Evolutionary conservation across 2,329 filamentous ascomycete species (phyloP).

Genomic region (Pseudogymnoascus sp.): DNA sequence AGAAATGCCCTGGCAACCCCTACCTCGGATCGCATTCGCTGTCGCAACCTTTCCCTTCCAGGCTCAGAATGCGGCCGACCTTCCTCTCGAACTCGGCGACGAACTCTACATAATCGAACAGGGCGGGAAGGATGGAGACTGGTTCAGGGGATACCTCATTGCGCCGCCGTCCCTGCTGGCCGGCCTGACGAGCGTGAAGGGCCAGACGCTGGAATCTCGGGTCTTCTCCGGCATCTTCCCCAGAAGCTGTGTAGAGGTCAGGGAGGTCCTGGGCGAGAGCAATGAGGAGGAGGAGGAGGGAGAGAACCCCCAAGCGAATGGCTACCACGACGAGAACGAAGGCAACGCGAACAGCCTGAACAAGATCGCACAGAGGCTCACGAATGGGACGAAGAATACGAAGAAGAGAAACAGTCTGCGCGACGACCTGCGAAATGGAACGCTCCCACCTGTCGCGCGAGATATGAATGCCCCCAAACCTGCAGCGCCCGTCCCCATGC

Average conservation of each 20-base stretch:
- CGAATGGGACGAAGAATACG: slow-evolving; percentile 15
- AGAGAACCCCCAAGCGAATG: slow-evolving; percentile 31
- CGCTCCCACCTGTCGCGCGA: slow-evolving; percentile 37
- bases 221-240: slow-evolving; percentile 99
- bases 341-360: slow-evolving; percentile 12
- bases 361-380: neutral
- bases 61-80: slow-evolving; percentile 76
- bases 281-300: slow-evolving; percentile 38
- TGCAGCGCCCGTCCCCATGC: slow-evolving; percentile 87
- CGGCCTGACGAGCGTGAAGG: slow-evolving; percentile 81
- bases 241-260: slow-evolving; percentile 85
- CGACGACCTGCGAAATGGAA: slow-evolving; percentile 22
- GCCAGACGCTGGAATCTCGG: slow-evolving; percentile 86
- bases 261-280: slow-evolving; percentile 77
- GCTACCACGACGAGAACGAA: slow-evolving; percentile 29
- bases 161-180: slow-evolving; percentile 88
- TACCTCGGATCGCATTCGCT: slow-evolving; percentile 95
- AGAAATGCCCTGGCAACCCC: slow-evolving; percentile 87
- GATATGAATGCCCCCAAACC: slow-evolving; percentile 67
- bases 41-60: slow-evolving; percentile 93
- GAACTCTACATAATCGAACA: slow-evolving; percentile 98
- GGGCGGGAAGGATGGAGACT: slow-evolving; percentile 73
- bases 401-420: slow-evolving; percentile 14
- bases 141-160: slow-evolving; percentile 92
- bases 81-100: slow-evolving; percentile 95